Percentiles rank a stretch among this genome's conserved stretches.
Conservation (phyloP, 805 yeast species). For the Candida endomychidarum region DNA sequence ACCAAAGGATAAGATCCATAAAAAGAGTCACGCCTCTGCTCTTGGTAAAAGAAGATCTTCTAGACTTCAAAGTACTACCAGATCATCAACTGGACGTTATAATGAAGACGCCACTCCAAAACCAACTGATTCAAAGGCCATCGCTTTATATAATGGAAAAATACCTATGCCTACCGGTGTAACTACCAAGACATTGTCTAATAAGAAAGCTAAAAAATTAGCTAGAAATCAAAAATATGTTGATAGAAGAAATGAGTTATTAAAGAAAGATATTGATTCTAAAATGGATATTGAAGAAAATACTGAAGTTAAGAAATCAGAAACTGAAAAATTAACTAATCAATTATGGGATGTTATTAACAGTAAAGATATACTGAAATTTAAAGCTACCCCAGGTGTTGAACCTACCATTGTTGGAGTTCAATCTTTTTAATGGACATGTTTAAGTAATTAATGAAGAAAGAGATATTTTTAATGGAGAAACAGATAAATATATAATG, state of each 20-base stretch:
- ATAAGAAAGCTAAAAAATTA: slow-evolving; percentile 74
- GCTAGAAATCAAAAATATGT: slow-evolving; percentile 76
- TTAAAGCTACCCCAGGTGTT: slow-evolving; percentile 47
- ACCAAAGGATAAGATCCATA: slow-evolving; percentile 61
- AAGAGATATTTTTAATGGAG: too few species aligned
- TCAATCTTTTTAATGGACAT: slow-evolving; percentile 47
- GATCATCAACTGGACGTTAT: slow-evolving; percentile 43
- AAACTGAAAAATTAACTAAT: slow-evolving; percentile 50
- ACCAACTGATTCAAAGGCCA: slow-evolving; percentile 45
- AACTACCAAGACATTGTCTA: slow-evolving; percentile 66
- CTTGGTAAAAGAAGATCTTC: slow-evolving; percentile 57
- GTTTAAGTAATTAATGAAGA: neutral
- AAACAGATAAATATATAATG: slow-evolving; percentile 8
- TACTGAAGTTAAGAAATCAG: slow-evolving; percentile 20
- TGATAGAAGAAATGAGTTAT: slow-evolving; percentile 51
- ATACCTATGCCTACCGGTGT: slow-evolving; percentile 26
- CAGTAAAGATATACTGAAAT: slow-evolving; percentile 49
- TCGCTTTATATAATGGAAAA: slow-evolving; percentile 45
- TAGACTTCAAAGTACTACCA: slow-evolving; percentile 45
- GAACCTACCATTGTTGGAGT: slow-evolving; percentile 86
- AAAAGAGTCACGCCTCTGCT: slow-evolving; percentile 50
- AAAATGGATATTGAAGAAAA: slow-evolving; percentile 51
- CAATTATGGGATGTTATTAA: slow-evolving; percentile 75
- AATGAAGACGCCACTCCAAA: slow-evolving; percentile 37
- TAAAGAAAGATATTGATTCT: slow-evolving; percentile 49